Percentiles rank a stretch among this genome's conserved stretches.
phyloP scores from a whole-genome alignment of 495 filamentous ascomycete species.

The Cetradonia linearis region DNA sequence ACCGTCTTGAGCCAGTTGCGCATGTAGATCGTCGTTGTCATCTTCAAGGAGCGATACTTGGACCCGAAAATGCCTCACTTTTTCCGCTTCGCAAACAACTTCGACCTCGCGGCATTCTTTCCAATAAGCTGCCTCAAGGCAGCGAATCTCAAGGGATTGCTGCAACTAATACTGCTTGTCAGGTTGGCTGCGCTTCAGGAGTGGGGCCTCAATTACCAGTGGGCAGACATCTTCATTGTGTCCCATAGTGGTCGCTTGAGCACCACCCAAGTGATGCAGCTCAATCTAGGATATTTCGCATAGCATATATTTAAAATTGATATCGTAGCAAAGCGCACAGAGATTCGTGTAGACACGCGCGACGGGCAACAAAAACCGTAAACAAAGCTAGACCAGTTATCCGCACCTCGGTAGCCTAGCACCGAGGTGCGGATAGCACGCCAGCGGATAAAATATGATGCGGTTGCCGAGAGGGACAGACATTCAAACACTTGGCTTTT shows the following conservation, averaged over 20 bases:
- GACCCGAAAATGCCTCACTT: slow-evolving; percentile 51
- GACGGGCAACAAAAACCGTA: slow-evolving; percentile 2
- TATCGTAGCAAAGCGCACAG: not conserved
- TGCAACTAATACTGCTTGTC: slow-evolving; percentile 24
- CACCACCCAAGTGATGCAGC: not conserved
- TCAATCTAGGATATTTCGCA: not conserved
- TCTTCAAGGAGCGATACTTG: slow-evolving; percentile 58
- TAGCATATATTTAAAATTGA: not conserved
- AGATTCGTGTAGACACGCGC: not conserved
- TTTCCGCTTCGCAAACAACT: slow-evolving; percentile 57
- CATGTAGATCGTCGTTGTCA: slow-evolving; percentile 56
- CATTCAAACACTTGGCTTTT: not conserved
- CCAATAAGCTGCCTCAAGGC: slow-evolving; percentile 58
- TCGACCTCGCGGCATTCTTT: slow-evolving; percentile 46
- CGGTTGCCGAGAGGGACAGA: slow-evolving; percentile 11
- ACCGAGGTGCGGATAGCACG: no score
- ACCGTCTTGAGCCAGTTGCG: slow-evolving; percentile 47
- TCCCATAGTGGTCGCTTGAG: slow-evolving; percentile 1
- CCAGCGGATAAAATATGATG: slow-evolving; percentile 6
- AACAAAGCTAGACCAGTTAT: not conserved
- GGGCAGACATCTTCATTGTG: not conserved
- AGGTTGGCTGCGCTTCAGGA: not conserved
- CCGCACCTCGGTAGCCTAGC: no score
- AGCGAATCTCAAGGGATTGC: slow-evolving; percentile 37
- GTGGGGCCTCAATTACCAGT: not conserved